Evolutionary conservation across 768 basidiomycete species (phyloP).

Genomic region (Ephemerocybe angulata): DNA sequence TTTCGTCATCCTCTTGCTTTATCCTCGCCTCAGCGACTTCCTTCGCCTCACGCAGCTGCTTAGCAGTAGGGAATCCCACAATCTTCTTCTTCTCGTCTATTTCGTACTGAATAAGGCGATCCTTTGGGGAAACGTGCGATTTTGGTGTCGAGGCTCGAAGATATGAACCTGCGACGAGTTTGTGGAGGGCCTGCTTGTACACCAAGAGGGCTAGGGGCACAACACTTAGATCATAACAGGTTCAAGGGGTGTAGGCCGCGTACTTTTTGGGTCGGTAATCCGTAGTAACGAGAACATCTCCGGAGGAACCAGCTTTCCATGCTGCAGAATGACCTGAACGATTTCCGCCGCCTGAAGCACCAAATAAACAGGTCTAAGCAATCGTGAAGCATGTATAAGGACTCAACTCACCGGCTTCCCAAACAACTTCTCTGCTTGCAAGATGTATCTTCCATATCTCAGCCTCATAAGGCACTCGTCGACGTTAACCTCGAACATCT

Average conservation of each 20-base stretch:
- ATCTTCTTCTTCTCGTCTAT: constrained; percentile 74
- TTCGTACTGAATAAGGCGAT: constrained; percentile 79
- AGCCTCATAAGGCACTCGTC: constrained; percentile 80
- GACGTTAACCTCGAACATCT: constrained; percentile 77
- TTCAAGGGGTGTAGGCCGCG: constrained; percentile 3
- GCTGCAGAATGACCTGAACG: constrained; percentile 70
- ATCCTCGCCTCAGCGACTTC: constrained; percentile 60
- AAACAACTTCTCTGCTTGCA: constrained; percentile 65
- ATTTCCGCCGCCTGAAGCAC: constrained; percentile 65
- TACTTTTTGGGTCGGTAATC: constrained; percentile 57
- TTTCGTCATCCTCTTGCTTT: constrained; percentile 68
- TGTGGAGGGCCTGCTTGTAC: constrained; percentile 61
- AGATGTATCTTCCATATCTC: constrained; percentile 80
- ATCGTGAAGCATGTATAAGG: not conserved
- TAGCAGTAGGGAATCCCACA: constrained; percentile 73
- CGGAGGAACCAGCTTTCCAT: constrained; percentile 79
- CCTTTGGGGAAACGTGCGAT: constrained; percentile 76
- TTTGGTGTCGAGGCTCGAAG: constrained; percentile 75
- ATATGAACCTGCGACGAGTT: constrained; percentile 70
- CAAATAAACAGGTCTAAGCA: constrained; percentile 1
- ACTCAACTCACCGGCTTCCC: constrained; percentile 61
- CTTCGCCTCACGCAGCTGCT: constrained; percentile 70
- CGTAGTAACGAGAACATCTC: constrained; percentile 60
- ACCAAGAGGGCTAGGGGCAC: constrained; percentile 29
- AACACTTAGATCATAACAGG: not conserved